Evolutionary conservation across 1,139 yeast species (phyloP), one percentile per base, ranked within the genome.

Genomic region (Hemisphaericaspora lyxosophila): DNA sequence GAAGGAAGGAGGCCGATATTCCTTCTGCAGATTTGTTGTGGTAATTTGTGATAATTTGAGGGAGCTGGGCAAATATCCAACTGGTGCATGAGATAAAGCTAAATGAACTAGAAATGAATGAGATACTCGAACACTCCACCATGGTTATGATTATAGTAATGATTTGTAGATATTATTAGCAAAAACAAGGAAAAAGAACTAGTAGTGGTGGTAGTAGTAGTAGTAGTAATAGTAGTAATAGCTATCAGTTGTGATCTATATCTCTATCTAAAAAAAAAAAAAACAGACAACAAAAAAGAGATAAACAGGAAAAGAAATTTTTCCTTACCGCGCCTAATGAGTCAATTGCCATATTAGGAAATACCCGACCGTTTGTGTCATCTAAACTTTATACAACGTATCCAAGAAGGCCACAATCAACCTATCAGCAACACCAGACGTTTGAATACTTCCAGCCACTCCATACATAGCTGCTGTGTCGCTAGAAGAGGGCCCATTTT

Each of bases 381-480:
- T 15, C 33, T 45, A 60, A 13, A 62, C 49, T 47, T 83, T 82
- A 57, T 86, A 92, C 36, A 92, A 57, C 11, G 87, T 73, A 58
- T 92, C 96, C 35, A 90, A 64, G 55, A 89, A 92, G 0, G 85
- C 92, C 18, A 78, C 83, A 35, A 90, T 84, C 18, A 90, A 62
- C 41, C 75, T 70, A 44, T 85, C 95, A 4, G 90, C 96, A n/a
- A 92, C 81, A 1, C 95, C 94, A 0, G 81, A 75, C 0, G 97
- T 87, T 42, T 77, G 69, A 24, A 92, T 78, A 53, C 92, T 85
- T 5, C 96, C 97, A 1, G 97, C 97, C 34, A 90, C 95, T 48
- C 98, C 97, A 55, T 92, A 92, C 38, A 92, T 58, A 1, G 94
- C 95, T 15, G 96, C 92, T 3, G 95, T 87, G 41, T 80, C 85